Evolutionary conservation across 306 rosid species (phyloP).

Genomic region (Fagus sylvatica): DNA sequence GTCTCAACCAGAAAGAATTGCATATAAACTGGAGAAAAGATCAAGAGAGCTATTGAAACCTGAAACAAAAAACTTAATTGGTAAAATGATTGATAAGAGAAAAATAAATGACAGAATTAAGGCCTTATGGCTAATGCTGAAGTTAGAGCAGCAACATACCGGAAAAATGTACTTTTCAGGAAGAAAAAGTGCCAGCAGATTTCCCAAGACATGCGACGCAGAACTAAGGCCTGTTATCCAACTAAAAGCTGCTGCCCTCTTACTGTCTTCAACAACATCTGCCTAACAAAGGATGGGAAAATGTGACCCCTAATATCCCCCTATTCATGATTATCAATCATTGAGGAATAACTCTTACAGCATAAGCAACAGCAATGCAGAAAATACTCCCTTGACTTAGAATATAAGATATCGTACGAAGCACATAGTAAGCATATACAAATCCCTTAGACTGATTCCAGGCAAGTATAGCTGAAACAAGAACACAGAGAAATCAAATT

Average conservation of each 20-base stretch:
- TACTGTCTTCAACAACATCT: constrained; percentile 52
- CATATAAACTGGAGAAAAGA: constrained; percentile 60
- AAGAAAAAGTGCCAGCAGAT: constrained; percentile 57
- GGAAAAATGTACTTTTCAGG: constrained; percentile 51
- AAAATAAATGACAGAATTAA: not conserved
- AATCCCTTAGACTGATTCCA: constrained; percentile 50
- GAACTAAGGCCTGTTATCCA: constrained; percentile 72
- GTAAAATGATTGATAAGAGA: constrained; percentile 3
- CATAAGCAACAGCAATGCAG: constrained; percentile 66
- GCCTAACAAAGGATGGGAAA: constrained; percentile 43
- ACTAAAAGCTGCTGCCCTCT: constrained; percentile 61
- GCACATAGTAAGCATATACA: constrained; percentile 63
- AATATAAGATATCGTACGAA: constrained; percentile 56
- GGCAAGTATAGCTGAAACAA: constrained; percentile 53
- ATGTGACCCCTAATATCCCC: constrained; percentile 14
- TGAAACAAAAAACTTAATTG: constrained; percentile 36
- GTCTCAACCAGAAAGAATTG: constrained; percentile 73
- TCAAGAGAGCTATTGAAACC: constrained; percentile 69
- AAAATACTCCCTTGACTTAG: constrained; percentile 71
- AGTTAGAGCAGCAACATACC: constrained; percentile 27
- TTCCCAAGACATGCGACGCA: constrained; percentile 60
- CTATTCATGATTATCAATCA: constrained; percentile 12
- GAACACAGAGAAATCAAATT: not conserved
- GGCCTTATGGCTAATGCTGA: not conserved
- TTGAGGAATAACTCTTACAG: constrained; percentile 38